phyloP scores from a whole-genome alignment of 148 eudicot genomes.

The Rhododendron williamsianum region DNA sequence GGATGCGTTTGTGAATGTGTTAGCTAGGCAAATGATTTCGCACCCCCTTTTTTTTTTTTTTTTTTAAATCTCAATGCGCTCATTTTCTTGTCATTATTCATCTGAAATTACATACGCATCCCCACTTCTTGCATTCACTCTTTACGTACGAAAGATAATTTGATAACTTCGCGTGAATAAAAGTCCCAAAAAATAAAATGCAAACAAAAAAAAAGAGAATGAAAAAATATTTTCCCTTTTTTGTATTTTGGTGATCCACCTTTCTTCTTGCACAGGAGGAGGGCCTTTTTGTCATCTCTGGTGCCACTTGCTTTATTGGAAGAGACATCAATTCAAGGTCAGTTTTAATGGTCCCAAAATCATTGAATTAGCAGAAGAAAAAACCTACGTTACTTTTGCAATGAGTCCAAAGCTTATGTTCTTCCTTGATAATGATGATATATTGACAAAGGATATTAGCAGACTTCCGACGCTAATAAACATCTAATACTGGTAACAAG shows the following conservation, averaged over 20 bases:
- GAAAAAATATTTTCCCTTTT: no score
- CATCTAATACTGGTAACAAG: background rate
- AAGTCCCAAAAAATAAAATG: background rate
- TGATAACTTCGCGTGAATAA: background rate
- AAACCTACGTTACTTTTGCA: background rate
- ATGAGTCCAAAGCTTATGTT: background rate
- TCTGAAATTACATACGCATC: no score
- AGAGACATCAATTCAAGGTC: background rate
- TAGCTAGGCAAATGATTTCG: no score
- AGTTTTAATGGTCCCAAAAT: background rate
- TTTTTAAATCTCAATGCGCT: no score
- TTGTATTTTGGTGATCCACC: background rate
- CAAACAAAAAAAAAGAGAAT: background rate
- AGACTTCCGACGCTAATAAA: background rate
- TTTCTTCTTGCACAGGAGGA: background rate
- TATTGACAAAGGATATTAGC: background rate
- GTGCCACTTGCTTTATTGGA: background rate
- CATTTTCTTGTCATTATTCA: no score
- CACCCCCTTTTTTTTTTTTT: no score
- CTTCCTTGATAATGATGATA: background rate
- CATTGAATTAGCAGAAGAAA: conserved; percentile 7
- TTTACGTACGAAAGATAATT: no score
- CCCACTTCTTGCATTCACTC: background rate
- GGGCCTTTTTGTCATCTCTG: background rate
- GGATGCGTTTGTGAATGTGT: no score